These are phyloP conservation scores for Rhodomyrtus psidioides DNA, from an alignment of 441 rosid species.

Conservation along the genomic window DNA sequence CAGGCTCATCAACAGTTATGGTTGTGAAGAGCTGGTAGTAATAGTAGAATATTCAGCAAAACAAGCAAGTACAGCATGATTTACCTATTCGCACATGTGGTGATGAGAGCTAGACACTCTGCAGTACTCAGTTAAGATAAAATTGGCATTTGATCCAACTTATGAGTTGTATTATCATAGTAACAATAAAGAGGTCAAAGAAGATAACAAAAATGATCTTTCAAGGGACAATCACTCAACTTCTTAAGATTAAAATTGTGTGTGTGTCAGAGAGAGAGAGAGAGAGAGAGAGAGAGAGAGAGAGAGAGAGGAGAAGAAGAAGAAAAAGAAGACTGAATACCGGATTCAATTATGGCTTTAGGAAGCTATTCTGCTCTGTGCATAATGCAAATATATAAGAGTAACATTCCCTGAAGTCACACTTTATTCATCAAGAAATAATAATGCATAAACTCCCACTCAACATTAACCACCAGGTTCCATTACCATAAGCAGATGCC, in stretches of 20 bases:
- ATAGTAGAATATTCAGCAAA: neutral
- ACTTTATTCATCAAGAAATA: neutral
- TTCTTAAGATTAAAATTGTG: neutral
- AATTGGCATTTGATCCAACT: neutral
- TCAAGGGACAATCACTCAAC: neutral
- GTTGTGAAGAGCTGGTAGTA: slow-evolving; percentile 4
- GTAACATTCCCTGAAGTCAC: neutral
- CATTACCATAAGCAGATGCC: neutral
- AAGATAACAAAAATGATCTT: neutral
- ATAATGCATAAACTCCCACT: neutral
- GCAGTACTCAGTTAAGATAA: neutral
- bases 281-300: neutral
- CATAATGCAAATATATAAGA: neutral
- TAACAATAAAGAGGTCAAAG: neutral
- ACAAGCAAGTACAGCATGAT: neutral
- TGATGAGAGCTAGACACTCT: neutral
- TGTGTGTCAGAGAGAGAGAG: no score
- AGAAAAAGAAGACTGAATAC: neutral
- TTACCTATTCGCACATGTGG: neutral
- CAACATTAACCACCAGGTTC: neutral
- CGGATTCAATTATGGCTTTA: neutral
- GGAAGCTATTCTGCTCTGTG: neutral
- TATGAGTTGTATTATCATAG: neutral
- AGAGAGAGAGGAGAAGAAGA: neutral
- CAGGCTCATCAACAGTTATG: neutral